These are phyloP conservation scores for Entomortierella beljakovae DNA, from an alignment of 192 early-diverging fungal genomes.

Conservation along the genomic window DNA sequence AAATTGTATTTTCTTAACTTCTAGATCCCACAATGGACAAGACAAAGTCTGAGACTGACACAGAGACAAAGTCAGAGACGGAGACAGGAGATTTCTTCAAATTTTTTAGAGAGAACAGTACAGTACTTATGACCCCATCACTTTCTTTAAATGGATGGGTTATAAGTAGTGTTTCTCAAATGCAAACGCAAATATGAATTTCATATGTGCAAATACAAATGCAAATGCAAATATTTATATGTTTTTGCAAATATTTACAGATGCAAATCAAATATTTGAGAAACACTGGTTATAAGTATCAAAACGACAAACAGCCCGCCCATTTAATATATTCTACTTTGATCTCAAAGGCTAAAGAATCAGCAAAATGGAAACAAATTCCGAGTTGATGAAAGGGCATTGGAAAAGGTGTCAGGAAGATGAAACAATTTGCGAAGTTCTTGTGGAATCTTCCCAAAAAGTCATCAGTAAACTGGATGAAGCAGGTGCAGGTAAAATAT, in stretches of 20 bases:
- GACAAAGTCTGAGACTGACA: not conserved
- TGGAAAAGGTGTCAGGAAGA: not conserved
- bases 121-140: constrained; percentile 2
- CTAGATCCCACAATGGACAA: not conserved
- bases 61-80: no score
- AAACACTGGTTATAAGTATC: no score
- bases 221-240: no score
- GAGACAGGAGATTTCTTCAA: not conserved
- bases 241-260: no score
- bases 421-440: constrained; percentile 3
- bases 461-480: constrained; percentile 4
- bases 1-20: not conserved
- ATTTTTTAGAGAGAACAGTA: not conserved
- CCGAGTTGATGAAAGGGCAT: no score
- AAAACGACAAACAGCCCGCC: constrained; percentile 2
- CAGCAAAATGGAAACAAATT: constrained; percentile 1
- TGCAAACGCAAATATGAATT: no score
- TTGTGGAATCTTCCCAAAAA: constrained; percentile 10
- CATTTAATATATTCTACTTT: constrained; percentile 6
- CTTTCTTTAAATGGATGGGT: constrained; percentile 14
- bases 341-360: constrained; percentile 5
- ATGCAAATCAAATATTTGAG: no score
- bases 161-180: no score
- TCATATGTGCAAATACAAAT: no score
- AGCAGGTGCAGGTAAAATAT: constrained; percentile 9